Evolutionary conservation across 208 protist species (phyloP), one percentile per base, ranked within the genome.

Genomic region (Wallacemonas sp.): DNA sequence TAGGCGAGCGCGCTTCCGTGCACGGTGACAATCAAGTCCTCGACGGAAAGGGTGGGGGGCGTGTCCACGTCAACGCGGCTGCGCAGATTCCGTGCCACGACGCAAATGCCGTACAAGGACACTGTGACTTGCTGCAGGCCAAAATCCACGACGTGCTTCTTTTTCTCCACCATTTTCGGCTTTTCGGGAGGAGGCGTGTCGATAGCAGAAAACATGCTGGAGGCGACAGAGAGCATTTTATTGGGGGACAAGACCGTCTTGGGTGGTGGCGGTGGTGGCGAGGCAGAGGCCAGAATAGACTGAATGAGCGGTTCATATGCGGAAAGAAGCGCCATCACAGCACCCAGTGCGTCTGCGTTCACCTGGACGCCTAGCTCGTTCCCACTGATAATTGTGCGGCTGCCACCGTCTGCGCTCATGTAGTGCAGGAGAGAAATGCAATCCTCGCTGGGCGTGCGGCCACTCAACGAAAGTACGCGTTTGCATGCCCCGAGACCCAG

Each of bases 11-110:
- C 31, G n/a, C 29, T 41, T 8, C 52, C 52, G 18, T 41, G 52
- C 10, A 39, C 29, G 18, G 52, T 59, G 16, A 54, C 48, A 33
- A 67, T 67, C 7, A 67, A 32, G 16, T 74, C 69, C 11, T 65
- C 42, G 5, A 74, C 7, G 0, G 61, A 68, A 14, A 68, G 61
- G 11, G 20, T 38, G 1, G 36, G 52, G 5, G 52, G 31, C 3
- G 0, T 28, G 28, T 23, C 20, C 12, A 12, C 29, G 28, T 8
- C 14, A 18, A 59, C 20, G 14, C 10, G 25, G 32, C 31, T 59
- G 52, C 32, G 52, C 10, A 59, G 32, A 25, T 28, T 59, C 11
- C 52, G 52, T n/a, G 52, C 52, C 10, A 59, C 39, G 11, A 59
- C 32, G 1, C 52, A 59, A 20, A 59, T 42, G 7, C 39, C 52